Conservation (phyloP, 306 rosid genomes). For the Hippophae tibetana region DNA sequence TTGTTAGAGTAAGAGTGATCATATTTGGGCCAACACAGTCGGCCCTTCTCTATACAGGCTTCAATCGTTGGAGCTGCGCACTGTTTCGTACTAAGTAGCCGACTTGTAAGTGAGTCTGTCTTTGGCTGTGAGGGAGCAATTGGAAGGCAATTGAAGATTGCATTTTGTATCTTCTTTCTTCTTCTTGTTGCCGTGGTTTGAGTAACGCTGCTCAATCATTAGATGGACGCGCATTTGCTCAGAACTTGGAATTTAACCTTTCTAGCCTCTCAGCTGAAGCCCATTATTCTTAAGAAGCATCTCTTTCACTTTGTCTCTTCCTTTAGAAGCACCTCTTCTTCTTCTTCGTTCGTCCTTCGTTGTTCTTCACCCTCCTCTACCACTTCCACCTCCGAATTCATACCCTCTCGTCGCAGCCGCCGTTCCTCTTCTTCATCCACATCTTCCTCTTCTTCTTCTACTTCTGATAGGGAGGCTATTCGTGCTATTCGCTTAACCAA, state of each 20-base stretch:
- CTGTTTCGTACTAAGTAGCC: too few relatives aligned
- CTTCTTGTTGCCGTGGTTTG: too few relatives aligned
- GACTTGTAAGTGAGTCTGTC: too few relatives aligned
- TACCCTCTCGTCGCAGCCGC: constrained; percentile 41
- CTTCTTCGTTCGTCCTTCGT: constrained; percentile 26
- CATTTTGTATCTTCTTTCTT: too few relatives aligned
- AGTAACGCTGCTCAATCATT: too few relatives aligned
- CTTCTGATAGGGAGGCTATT: constrained; percentile 69
- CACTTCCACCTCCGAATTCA: constrained; percentile 16
- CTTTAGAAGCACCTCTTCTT: constrained; percentile 2
- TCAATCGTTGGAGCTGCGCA: too few relatives aligned
- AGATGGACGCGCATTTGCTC: constrained; percentile 48
- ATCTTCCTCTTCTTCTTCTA: constrained; percentile 38
- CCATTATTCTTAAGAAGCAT: constrained; percentile 36
- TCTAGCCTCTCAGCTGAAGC: constrained; percentile 22
- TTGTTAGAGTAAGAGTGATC: too few relatives aligned
- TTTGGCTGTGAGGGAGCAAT: too few relatives aligned
- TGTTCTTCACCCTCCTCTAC: constrained; percentile 31
- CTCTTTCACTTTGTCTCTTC: constrained; percentile 30
- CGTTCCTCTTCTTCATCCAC: constrained; percentile 36
- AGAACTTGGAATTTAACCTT: constrained; percentile 11
- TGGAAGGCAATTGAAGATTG: too few relatives aligned
- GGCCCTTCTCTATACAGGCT: too few relatives aligned
- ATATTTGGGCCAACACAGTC: too few relatives aligned
- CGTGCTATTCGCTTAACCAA: constrained; percentile 85